These are phyloP conservation scores for Coelastrella sp. DNA, from an alignment of 139 green algal species.

Conservation along the genomic window DNA sequence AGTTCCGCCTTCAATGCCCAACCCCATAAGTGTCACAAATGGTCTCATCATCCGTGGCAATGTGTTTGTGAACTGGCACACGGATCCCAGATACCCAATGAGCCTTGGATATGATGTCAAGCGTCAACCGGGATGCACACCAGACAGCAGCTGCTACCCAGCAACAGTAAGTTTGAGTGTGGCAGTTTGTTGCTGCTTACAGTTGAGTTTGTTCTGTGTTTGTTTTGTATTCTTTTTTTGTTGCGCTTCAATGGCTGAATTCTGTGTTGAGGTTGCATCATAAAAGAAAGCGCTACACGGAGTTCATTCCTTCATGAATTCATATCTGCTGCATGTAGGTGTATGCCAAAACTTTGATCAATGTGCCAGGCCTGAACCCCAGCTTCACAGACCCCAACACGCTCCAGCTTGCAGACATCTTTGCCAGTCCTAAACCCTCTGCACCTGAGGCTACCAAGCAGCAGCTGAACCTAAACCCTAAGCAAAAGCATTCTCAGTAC, in stretches of 20 bases:
- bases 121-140: background rate
- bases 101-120: background rate
- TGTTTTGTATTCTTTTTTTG: background rate
- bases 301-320: too few species aligned
- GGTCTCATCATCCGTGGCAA: background rate
- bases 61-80: slow-evolving; percentile 5
- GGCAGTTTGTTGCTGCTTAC: background rate
- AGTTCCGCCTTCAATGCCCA: background rate
- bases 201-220: background rate
- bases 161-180: background rate
- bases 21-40: background rate
- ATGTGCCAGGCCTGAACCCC: too few species aligned
- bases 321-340: too few species aligned
- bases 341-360: too few species aligned
- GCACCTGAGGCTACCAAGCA: too few species aligned
- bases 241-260: background rate
- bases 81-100: background rate
- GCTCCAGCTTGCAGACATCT: too few species aligned
- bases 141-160: background rate
- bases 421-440: too few species aligned
- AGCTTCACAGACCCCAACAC: too few species aligned
- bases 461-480: too few species aligned
- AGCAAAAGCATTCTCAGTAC: too few species aligned
- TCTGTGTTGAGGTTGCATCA: background rate
- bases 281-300: too few species aligned